These are phyloP conservation scores for Entoloma clypeatum DNA, from an alignment of 1,284 basidiomycete genomes.

Conservation along the genomic window DNA sequence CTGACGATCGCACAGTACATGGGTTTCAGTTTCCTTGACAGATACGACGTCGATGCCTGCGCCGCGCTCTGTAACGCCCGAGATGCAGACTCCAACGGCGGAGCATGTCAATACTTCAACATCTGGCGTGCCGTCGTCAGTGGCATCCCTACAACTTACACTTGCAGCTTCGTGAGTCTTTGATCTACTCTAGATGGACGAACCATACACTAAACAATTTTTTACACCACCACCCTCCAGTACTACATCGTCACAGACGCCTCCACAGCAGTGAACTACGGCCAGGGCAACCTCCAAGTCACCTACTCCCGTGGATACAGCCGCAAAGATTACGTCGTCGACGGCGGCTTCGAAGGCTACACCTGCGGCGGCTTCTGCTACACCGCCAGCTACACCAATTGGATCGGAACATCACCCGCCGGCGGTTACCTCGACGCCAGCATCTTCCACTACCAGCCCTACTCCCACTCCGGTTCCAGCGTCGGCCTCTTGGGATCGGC, in stretches of 20 bases:
- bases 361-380: conserved; percentile 28
- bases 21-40: conserved; percentile 40
- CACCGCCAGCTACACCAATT: conserved; percentile 21
- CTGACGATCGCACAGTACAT: conserved; percentile 26
- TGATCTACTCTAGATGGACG: not conserved
- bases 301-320: conserved; percentile 39
- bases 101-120: conserved; percentile 42
- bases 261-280: conserved; percentile 37
- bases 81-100: conserved; percentile 31
- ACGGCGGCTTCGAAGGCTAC: conserved; percentile 30
- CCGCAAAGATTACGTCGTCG: conserved; percentile 20
- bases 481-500: conserved; percentile 29
- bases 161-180: conserved; percentile 38
- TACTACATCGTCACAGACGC: conserved; percentile 38
- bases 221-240: conserved; percentile 22
- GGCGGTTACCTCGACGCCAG: conserved; percentile 28
- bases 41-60: conserved; percentile 37
- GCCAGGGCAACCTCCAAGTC: conserved; percentile 36
- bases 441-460: conserved; percentile 27
- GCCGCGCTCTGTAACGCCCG: conserved; percentile 37
- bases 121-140: conserved; percentile 43
- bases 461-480: conserved; percentile 27
- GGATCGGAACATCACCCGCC: conserved; percentile 24
- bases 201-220: conserved; percentile 1
- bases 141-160: conserved; percentile 38